Evolutionary conservation across 257 asterid genomes (phyloP).

Genomic region (Petrea volubilis): DNA sequence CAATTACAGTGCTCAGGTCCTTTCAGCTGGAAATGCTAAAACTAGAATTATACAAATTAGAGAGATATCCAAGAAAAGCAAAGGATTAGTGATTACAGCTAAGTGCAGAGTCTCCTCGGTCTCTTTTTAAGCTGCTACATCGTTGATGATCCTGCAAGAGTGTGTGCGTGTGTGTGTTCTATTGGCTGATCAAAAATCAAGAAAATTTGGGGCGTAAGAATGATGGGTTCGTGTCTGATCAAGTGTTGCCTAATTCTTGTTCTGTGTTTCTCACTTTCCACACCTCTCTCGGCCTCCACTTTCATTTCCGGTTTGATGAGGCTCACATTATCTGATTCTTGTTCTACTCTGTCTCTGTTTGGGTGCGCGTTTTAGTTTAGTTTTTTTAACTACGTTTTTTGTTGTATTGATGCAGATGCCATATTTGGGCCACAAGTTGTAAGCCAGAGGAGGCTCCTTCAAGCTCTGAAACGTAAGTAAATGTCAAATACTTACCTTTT

Average conservation of each 20-base stretch:
- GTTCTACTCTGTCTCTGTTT: not conserved
- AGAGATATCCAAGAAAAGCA: not conserved
- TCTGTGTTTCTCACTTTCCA: conserved; percentile 14
- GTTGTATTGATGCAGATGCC: conserved; percentile 30
- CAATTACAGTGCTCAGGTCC: not conserved
- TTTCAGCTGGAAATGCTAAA: not conserved
- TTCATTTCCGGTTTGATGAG: conserved; percentile 27
- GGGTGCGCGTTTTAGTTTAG: not conserved
- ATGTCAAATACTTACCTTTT: not conserved
- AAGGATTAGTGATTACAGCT: not conserved
- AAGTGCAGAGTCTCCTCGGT: not conserved
- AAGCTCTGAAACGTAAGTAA: conserved; percentile 30
- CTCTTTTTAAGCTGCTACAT: not conserved
- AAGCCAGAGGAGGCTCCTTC: conserved; percentile 43
- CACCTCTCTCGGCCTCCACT: conserved; percentile 22
- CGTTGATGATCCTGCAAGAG: not conserved
- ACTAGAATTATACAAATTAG: not conserved
- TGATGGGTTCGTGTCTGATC: conserved; percentile 4
- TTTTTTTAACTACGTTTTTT: not conserved
- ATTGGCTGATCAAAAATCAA: not conserved
- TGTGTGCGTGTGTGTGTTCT: not conserved
- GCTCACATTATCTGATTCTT: not conserved
- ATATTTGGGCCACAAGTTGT: conserved; percentile 16
- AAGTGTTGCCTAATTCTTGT: conserved; percentile 11
- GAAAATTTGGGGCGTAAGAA: not conserved